Percentiles rank a stretch among this genome's conserved stretches.
Evolutionary conservation across 2,329 filamentous ascomycete genomes (phyloP).

Genomic region (Ophiostoma ulmi): DNA sequence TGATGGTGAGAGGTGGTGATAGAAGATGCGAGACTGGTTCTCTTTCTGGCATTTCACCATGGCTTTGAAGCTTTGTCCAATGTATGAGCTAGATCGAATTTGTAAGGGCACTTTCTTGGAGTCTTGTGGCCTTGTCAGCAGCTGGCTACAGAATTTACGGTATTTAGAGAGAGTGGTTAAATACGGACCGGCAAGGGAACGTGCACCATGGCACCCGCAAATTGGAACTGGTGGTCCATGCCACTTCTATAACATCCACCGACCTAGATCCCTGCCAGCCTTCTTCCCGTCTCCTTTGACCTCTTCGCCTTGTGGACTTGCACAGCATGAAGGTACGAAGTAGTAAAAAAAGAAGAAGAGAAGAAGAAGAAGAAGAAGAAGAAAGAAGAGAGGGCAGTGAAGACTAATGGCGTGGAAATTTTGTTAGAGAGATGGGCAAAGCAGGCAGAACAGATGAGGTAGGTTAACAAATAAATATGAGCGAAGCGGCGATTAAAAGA

Average conservation of each 20-base stretch:
- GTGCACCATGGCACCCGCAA: background rate
- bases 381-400: background rate
- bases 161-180: background rate
- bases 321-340: background rate
- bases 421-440: background rate
- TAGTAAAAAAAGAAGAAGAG: background rate
- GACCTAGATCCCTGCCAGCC: background rate
- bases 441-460: background rate
- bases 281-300: background rate
- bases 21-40: background rate
- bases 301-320: background rate
- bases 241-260: conserved; percentile 6
- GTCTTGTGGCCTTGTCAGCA: no score
- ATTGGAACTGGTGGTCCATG: conserved; percentile 19
- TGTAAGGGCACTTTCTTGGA: background rate
- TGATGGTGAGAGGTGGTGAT: background rate
- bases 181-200: conserved; percentile 12
- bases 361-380: no score
- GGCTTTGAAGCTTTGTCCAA: no score
- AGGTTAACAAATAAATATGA: background rate
- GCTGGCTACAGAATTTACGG: background rate
- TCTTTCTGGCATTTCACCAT: background rate
- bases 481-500: no score
- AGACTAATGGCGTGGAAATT: background rate
- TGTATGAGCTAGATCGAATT: background rate